phyloP scores from a whole-genome alignment of 495 filamentous ascomycete genomes.

The Thermothielavioides terrestris region DNA sequence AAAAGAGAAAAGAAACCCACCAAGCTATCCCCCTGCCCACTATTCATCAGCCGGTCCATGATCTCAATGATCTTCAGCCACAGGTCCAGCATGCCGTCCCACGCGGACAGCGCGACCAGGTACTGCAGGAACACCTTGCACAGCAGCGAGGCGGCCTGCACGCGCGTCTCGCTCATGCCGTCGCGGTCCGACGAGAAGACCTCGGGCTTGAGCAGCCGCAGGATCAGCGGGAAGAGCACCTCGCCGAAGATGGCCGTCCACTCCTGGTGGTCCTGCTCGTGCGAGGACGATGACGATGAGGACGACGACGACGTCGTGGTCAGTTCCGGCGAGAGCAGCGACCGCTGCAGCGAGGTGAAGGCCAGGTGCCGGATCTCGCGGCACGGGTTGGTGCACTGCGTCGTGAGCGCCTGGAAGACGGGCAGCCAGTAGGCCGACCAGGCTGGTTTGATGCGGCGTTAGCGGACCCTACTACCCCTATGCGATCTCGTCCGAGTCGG shows the following conservation, averaged over 20 bases:
- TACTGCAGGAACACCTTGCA: constrained; percentile 96
- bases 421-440: constrained; percentile 98
- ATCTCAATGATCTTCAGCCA: constrained; percentile 92
- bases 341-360: constrained; percentile 76
- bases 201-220: constrained; percentile 84
- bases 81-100: constrained; percentile 86
- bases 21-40: constrained; percentile 81
- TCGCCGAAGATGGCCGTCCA: constrained; percentile 94
- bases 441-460: constrained; percentile 41
- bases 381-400: constrained; percentile 90
- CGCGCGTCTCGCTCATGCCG: constrained; percentile 92
- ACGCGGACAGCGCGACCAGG: constrained; percentile 70
- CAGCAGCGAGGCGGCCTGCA: constrained; percentile 82
- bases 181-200: constrained; percentile 85
- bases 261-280: constrained; percentile 29
- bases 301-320: constrained; percentile 68
- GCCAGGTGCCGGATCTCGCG: constrained; percentile 86
- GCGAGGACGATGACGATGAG: constrained; percentile 64
- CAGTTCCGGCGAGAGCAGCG: constrained; percentile 71
- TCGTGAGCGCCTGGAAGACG: constrained; percentile 78
- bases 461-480: constrained; percentile 15
- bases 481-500: no score
- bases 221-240: constrained; percentile 90
- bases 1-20: constrained; percentile 44
- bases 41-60: constrained; percentile 94